Base-by-base conservation (phyloP, 306 rosid genomes). In the Castanea mollissima region DNA sequence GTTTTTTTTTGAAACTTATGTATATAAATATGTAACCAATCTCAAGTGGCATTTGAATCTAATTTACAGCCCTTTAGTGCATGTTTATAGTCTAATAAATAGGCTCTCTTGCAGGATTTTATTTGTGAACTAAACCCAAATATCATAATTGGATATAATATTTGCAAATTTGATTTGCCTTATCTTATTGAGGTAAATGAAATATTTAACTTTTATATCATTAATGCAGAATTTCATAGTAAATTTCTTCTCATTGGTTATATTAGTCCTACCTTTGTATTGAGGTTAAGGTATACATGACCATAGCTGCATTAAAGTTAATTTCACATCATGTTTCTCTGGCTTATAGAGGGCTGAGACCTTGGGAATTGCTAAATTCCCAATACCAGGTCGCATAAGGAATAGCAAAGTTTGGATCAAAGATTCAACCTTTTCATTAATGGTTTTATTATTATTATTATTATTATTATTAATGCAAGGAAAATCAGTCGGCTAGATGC, bases 91-190 rank as follows among this genome's bases (percentile, higher is more conserved):
- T 76, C 62, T 84, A 83, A 82, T 57, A 74, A 78, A 35, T 67
- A 80, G 55, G 69, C 64, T 56, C 82, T 41, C 60, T 68, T 85
- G 84, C 91, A 95, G 99, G 97, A 95, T 83, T 90, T 95, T 63
- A 85, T 95, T 59, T 89, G 89, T 65, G 89, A 89, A 76, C 97
- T 86, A 75, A 98, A 95, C 85, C 99, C 99, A 77, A 98, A 95
- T 90, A 82, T 95, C 84, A 89, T 92, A 76, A 95, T 95, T 89
- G 99, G 99, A 84, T 95, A 95, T 85, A 95, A 95, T 84, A 92
- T 95, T 75, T 95, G 99, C 89, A 95, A 95, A 90, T 95, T 95
- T 86, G 99, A 95, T 86, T 74, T 92, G 87, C 98, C 98, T 23
- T 94, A 94, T 91, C 92, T 94, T 73, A 90, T 92, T 69, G 95